Conservation (phyloP, 2,329 filamentous ascomycete genomes). For the Geosmithia morbida region DNA sequence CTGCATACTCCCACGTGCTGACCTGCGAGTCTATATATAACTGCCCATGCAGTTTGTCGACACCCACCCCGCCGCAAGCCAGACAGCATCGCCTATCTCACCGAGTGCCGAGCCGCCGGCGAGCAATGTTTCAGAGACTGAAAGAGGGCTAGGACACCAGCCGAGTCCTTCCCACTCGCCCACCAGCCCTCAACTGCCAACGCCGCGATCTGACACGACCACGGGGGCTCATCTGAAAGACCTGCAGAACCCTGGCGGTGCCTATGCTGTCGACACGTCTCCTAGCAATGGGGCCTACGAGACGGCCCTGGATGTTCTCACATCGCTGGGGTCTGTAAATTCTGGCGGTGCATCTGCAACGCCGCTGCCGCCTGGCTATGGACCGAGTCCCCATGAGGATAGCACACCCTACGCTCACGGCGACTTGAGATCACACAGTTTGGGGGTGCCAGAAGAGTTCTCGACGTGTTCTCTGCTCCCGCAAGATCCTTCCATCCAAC, state of each 20-base stretch:
- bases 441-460: conserved; percentile 5
- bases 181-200: not conserved
- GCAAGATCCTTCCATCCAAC: conserved; percentile 11
- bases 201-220: not conserved
- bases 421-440: not conserved
- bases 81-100: not conserved
- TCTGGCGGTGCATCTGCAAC: not conserved
- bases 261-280: conserved; percentile 4
- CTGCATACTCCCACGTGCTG: not conserved
- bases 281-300: conserved; percentile 13
- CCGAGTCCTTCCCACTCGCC: not conserved
- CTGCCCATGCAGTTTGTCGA: not conserved
- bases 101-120: not conserved
- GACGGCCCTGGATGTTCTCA: conserved; percentile 16
- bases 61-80: not conserved
- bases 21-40: not conserved
- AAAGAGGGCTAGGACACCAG: not conserved
- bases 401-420: not conserved
- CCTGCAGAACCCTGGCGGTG: not conserved
- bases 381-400: not conserved
- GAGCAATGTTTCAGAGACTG: not conserved
- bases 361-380: not conserved
- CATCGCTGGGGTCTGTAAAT: conserved; percentile 13
- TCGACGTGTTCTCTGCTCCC: conserved; percentile 10
- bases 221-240: not conserved